Percentiles rank a stretch among this genome's conserved stretches.
These are phyloP conservation scores for Chloris gayana DNA, from an alignment of 176 grass and related monocot genomes.

Conservation along the genomic window DNA sequence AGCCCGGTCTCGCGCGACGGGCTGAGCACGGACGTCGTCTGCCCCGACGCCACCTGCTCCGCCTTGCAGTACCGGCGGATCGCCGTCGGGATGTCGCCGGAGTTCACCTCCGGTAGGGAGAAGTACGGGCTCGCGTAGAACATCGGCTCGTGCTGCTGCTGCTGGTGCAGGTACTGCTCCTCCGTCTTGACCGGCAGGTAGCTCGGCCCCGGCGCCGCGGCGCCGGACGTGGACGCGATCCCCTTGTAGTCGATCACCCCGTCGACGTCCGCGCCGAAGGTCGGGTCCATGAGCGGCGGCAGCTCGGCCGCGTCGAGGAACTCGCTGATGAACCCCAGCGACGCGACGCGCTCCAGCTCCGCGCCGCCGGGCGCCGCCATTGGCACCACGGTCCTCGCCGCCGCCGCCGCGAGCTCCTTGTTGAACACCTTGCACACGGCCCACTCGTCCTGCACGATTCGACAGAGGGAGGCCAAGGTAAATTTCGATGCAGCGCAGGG, in stretches of 20 bases:
- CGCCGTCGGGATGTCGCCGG: constrained; percentile 41
- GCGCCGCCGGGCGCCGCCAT: constrained; percentile 25
- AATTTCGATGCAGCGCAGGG: neutral
- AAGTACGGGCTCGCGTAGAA: constrained; percentile 45
- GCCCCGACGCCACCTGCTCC: constrained; percentile 59
- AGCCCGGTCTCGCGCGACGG: constrained; percentile 70
- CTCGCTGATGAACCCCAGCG: constrained; percentile 43
- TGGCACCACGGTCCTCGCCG: constrained; percentile 34
- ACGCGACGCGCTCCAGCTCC: constrained; percentile 52
- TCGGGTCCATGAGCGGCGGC: constrained; percentile 61
- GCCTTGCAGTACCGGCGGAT: constrained; percentile 83
- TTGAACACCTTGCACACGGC: constrained; percentile 86
- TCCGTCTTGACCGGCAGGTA: constrained; percentile 51
- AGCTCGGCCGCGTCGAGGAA: constrained; percentile 60
- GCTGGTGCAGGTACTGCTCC: constrained; percentile 23
- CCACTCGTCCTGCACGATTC: constrained; percentile 72
- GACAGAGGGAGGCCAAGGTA: neutral
- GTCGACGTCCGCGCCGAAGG: constrained; percentile 34
- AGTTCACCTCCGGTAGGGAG: constrained; percentile 39
- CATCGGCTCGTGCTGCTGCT: constrained; percentile 19
- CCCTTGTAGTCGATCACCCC: constrained; percentile 44
- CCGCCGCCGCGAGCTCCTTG: constrained; percentile 50
- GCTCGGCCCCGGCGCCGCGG: neutral
- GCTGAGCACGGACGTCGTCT: constrained; percentile 56
- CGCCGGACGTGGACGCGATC: constrained; percentile 33